These are phyloP conservation scores for Tolypocladium amazonense DNA, from an alignment of 2,329 filamentous ascomycete species.

Conservation along the genomic window DNA sequence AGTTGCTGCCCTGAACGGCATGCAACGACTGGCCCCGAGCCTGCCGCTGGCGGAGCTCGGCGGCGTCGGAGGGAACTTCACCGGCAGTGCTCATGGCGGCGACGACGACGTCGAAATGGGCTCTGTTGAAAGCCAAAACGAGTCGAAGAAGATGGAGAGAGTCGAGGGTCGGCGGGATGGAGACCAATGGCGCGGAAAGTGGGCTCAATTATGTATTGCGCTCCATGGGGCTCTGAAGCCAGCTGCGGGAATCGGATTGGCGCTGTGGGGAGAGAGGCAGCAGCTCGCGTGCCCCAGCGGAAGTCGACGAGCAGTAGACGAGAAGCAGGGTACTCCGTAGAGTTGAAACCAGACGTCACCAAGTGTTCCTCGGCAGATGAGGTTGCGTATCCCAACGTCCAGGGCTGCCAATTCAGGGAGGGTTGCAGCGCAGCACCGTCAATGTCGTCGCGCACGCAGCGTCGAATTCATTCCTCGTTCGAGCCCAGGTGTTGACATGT, in stretches of 20 bases:
- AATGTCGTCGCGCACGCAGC: not conserved
- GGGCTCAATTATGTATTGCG: not conserved
- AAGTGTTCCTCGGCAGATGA: not conserved
- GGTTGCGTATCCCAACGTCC: not conserved
- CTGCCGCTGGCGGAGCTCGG: slow-evolving; percentile 19
- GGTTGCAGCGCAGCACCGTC: not conserved
- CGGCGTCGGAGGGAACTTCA: slow-evolving; percentile 10
- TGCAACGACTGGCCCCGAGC: slow-evolving; percentile 4
- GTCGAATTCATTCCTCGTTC: not conserved
- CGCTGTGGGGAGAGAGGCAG: not conserved
- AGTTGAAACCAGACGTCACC: not conserved
- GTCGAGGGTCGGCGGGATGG: not conserved
- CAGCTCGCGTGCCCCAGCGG: not conserved
- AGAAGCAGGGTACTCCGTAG: not conserved
- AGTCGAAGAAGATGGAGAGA: not conserved
- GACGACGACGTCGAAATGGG: not conserved
- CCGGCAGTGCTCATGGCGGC: slow-evolving; percentile 19
- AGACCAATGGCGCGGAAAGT: not conserved
- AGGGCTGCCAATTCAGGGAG: not conserved
- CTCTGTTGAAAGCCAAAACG: not conserved
- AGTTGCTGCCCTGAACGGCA: not conserved
- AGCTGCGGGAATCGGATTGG: not conserved
- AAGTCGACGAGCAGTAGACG: not conserved
- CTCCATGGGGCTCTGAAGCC: not conserved
- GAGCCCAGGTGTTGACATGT: not conserved